Base-by-base conservation (phyloP, 805 yeast genomes). In the Alloascoidea hylecoeti region DNA sequence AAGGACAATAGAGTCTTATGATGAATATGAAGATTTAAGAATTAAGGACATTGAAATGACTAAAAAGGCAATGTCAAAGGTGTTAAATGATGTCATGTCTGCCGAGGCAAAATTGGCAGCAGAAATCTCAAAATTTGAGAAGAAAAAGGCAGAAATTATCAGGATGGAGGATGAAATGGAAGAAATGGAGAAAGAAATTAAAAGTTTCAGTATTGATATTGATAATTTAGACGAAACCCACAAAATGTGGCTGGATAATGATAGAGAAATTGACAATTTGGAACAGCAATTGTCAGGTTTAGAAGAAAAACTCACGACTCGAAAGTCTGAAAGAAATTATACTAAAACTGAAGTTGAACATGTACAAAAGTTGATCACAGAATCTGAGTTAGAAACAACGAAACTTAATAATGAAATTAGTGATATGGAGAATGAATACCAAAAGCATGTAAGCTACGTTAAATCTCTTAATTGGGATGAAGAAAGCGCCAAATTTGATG, bases 401-500 rank as follows among this genome's bases (percentile, higher is more conserved):
- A 46, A 35, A 38, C 58, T 58, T 44, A 55, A 63, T 17, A 42
- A 45, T n/a, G 63, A 60, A 43, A 69, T 71, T 43, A 42, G 53
- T 17, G 53, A 60, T 40, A 63, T 66, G 13, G 57, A 66, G 49
- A 61, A 63, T 4, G 48, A 76, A 23, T 64, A 67, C 41, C 65
- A 64, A 4, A 61, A 66, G 38, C 56, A 78, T 2, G 55, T 58
- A 19, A 63, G 55, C 17, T 54, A 66, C 34, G 55, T 65, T 13
- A 55, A 59, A 12, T 64, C 64, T 43, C 48, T 68, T 2, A 66
- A 64, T 16, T 63, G 75, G 4, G 63, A 65, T 33, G 52, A 54
- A 2, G 72, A 71, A 28, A 95, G 85, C 47, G 68, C 64, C 35
- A 70, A 61, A 37, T 85, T 81, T 53, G 78, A 41, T 16, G 39